Conservation (phyloP, 2,329 filamentous ascomycete species). For the Colletotrichum tropicale region DNA sequence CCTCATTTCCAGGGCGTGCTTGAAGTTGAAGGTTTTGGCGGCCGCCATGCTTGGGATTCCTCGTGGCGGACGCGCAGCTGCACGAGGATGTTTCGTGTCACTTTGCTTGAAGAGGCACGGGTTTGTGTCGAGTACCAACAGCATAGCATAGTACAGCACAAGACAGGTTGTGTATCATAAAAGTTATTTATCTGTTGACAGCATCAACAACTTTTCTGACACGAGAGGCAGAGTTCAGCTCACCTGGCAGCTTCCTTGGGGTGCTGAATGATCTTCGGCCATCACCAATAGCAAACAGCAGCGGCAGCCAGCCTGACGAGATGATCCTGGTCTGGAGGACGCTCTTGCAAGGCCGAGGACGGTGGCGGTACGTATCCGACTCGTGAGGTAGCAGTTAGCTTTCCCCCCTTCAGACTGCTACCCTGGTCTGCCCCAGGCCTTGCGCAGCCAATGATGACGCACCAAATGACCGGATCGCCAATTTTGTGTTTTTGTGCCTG, state of each 20-base stretch:
- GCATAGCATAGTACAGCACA: not conserved
- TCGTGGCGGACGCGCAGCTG: not conserved
- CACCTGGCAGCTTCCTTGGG: not conserved
- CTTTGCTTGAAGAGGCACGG: not conserved
- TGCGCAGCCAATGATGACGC: not conserved
- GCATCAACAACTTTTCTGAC: not conserved
- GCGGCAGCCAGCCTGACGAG: not conserved
- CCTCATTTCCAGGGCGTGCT: not conserved
- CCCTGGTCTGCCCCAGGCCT: not conserved
- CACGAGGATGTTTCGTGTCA: not conserved
- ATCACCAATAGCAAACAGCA: not conserved
- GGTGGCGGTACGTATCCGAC: not conserved
- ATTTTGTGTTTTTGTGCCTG: conserved; percentile 6
- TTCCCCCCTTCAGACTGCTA: not conserved
- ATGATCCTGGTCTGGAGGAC: not conserved
- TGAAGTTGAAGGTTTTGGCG: not conserved
- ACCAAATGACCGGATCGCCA: not conserved
- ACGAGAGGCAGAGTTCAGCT: not conserved
- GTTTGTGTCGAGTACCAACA: not conserved
- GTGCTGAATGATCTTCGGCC: not conserved
- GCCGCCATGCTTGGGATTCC: not conserved
- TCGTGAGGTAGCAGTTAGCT: not conserved
- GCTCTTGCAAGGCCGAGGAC: not conserved
- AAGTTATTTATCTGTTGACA: not conserved
- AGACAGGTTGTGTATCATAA: not conserved